These are phyloP conservation scores for Gossypium stocksii DNA, from an alignment of 345 rosid species.

Conservation along the genomic window DNA sequence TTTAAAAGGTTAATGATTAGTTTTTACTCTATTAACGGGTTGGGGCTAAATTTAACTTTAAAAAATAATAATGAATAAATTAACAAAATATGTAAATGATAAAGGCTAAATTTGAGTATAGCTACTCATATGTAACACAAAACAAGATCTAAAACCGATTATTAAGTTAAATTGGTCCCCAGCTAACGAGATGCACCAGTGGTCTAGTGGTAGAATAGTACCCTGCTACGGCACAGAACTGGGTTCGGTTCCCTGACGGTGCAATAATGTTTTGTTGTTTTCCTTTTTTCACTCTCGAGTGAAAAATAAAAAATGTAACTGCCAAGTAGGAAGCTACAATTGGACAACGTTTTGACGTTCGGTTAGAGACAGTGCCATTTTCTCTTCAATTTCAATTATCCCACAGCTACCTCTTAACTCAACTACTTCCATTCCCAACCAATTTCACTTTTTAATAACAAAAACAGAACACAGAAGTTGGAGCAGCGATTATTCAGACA, in stretches of 20 bases:
- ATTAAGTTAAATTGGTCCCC: accelerated
- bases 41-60: too few species aligned
- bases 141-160: too few species aligned
- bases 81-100: too few species aligned
- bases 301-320: neutral
- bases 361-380: neutral
- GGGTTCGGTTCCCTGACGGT: slow-evolving; percentile 62
- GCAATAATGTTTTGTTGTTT: neutral
- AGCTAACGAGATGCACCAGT: slow-evolving; percentile 34
- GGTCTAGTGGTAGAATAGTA: slow-evolving; percentile 86
- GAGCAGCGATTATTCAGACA: slow-evolving; percentile 3
- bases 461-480: neutral
- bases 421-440: neutral
- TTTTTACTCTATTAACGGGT: too few species aligned
- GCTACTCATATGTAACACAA: too few species aligned
- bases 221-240: slow-evolving; percentile 69
- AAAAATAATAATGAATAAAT: too few species aligned
- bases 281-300: too few species aligned
- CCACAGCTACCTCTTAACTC: neutral
- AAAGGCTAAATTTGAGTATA: too few species aligned
- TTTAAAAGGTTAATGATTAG: too few species aligned
- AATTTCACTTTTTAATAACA: neutral
- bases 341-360: neutral
- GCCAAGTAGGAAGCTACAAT: neutral
- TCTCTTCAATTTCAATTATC: neutral